Evolutionary conservation across 1,284 basidiomycete genomes (phyloP).

Genomic region (Anthracocystis panici-leucophaei): DNA sequence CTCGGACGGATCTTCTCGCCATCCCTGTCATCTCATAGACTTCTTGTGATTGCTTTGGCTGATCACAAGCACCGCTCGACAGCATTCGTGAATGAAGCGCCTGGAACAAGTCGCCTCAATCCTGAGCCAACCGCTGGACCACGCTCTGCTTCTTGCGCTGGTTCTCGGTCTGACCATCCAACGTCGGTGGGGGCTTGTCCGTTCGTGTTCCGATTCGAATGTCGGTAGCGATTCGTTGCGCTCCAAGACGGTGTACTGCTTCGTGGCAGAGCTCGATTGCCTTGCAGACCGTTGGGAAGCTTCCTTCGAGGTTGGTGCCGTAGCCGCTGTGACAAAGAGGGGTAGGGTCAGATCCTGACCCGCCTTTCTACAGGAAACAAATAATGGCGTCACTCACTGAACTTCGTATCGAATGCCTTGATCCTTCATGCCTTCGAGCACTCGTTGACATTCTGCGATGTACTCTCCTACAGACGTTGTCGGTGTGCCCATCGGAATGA

Average conservation of each 20-base stretch:
- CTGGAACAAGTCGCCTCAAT: not conserved
- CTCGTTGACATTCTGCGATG: slow-evolving; percentile 67
- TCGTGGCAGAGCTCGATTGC: slow-evolving; percentile 67
- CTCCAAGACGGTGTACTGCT: slow-evolving; percentile 66
- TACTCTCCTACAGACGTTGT: slow-evolving; percentile 66
- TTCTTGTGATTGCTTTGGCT: not conserved
- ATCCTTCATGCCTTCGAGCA: slow-evolving; percentile 58
- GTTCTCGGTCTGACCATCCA: slow-evolving; percentile 59
- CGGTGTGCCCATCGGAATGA: slow-evolving; percentile 67
- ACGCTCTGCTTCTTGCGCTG: slow-evolving; percentile 68
- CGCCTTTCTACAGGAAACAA: not conserved
- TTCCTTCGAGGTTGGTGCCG: slow-evolving; percentile 68
- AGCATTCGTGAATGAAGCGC: not conserved
- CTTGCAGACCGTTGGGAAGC: slow-evolving; percentile 57
- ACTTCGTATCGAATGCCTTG: slow-evolving; percentile 67
- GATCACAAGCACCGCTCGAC: not conserved
- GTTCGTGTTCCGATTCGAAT: slow-evolving; percentile 67
- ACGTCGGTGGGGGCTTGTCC: slow-evolving; percentile 52
- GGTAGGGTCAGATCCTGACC: not conserved
- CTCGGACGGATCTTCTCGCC: not conserved
- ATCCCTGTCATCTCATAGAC: not conserved
- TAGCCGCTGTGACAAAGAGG: slow-evolving; percentile 57
- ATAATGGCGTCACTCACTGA: slow-evolving; percentile 29
- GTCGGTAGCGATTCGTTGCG: slow-evolving; percentile 67
- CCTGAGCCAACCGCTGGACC: slow-evolving; percentile 40